Conservation (phyloP, 176 grass and related monocot species). For the Otatea glauca region DNA sequence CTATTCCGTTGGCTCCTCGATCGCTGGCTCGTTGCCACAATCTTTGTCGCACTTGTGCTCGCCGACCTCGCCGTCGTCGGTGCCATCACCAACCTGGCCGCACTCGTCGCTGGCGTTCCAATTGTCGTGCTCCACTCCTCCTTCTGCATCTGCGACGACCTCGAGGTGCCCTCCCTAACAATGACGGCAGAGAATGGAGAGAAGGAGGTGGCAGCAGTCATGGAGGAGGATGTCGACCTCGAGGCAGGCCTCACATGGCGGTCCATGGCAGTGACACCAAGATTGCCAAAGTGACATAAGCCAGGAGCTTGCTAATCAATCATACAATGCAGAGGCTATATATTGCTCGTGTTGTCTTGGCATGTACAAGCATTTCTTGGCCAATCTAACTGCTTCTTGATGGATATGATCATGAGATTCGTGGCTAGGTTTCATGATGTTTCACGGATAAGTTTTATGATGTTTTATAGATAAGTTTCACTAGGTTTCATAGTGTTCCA, state of each 20-base stretch:
- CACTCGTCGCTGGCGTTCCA: slow-evolving; percentile 56
- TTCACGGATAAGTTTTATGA: too few relatives aligned
- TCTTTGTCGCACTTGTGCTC: slow-evolving; percentile 68
- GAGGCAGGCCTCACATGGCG: slow-evolving; percentile 51
- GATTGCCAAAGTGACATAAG: slow-evolving; percentile 51
- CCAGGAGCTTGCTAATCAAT: slow-evolving; percentile 6
- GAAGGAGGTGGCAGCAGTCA: slow-evolving; percentile 42
- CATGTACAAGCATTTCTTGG: too few relatives aligned
- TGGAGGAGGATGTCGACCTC: slow-evolving; percentile 67
- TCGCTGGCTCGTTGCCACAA: slow-evolving; percentile 54
- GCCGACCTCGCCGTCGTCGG: slow-evolving; percentile 58
- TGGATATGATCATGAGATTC: too few relatives aligned
- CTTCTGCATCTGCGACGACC: slow-evolving; percentile 73
- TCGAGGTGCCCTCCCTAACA: slow-evolving; percentile 49
- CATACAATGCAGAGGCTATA: slow-evolving; percentile 35
- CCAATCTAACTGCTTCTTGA: too few relatives aligned
- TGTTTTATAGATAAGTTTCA: too few relatives aligned
- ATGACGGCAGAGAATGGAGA: neutral
- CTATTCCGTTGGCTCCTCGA: slow-evolving; percentile 74
- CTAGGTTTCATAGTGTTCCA: too few relatives aligned
- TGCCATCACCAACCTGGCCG: slow-evolving; percentile 59
- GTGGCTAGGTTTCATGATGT: too few relatives aligned
- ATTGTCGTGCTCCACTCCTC: slow-evolving; percentile 65
- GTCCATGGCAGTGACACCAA: slow-evolving; percentile 40
- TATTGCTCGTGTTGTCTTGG: too few relatives aligned